A percentile compares a stretch with the other conserved stretches of the same genome.
Conservation (phyloP, 495 filamentous ascomycete species). For the Talaromyces proteolyticus region DNA sequence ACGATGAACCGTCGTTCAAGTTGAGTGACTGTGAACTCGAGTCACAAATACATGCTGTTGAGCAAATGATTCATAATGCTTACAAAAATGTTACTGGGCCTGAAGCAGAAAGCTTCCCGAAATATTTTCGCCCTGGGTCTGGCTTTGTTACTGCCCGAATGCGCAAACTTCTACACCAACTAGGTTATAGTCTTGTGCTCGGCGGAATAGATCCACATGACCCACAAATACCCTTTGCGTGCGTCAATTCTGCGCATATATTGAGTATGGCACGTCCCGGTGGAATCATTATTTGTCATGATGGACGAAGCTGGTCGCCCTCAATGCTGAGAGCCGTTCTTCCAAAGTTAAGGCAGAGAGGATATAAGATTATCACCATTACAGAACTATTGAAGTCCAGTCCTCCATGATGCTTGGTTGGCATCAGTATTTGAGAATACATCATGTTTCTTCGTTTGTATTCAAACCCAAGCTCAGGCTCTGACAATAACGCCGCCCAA, state of each 20-base stretch:
- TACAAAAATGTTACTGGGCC: slow-evolving; percentile 33
- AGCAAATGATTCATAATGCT: slow-evolving; percentile 43
- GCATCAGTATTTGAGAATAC: neutral
- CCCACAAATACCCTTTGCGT: slow-evolving; percentile 61
- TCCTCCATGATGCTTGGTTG: neutral
- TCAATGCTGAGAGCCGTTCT: slow-evolving; percentile 69
- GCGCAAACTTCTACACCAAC: slow-evolving; percentile 41
- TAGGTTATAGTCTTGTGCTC: slow-evolving; percentile 64
- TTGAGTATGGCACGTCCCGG: slow-evolving; percentile 71
- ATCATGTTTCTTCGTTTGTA: neutral
- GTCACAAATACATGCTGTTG: slow-evolving; percentile 33
- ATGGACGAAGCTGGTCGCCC: slow-evolving; percentile 70
- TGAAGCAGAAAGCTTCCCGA: slow-evolving; percentile 26
- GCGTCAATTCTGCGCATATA: slow-evolving; percentile 72
- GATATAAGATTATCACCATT: slow-evolving; percentile 65
- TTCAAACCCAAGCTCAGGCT: neutral
- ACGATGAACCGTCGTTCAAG: slow-evolving; percentile 63
- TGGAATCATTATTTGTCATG: slow-evolving; percentile 76
- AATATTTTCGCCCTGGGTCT: slow-evolving; percentile 74
- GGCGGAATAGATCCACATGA: slow-evolving; percentile 86
- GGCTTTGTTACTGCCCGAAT: slow-evolving; percentile 72
- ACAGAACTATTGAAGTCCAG: slow-evolving; percentile 47
- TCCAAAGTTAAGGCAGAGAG: slow-evolving; percentile 58
- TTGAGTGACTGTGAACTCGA: slow-evolving; percentile 27
- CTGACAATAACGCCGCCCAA: neutral